These are phyloP conservation scores for Phytophthora hybrid DNA, from an alignment of 352 stramenopile genomes.

Conservation along the genomic window DNA sequence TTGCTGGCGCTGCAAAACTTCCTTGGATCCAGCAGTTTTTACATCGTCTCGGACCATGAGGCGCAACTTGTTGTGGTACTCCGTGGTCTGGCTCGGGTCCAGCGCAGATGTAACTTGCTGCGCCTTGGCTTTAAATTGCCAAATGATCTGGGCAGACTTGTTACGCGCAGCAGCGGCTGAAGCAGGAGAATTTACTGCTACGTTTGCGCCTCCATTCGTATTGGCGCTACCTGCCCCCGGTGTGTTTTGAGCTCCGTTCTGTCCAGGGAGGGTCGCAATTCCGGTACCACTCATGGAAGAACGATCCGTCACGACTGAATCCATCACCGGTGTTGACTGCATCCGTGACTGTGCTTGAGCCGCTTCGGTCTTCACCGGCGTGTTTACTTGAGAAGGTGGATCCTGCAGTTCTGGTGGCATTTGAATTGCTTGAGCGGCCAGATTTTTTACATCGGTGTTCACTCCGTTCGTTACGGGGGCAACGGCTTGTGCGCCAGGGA, in stretches of 20 bases:
- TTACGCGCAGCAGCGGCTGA: slow-evolving; percentile 49
- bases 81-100: slow-evolving; percentile 78
- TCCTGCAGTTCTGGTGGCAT: slow-evolving; percentile 83
- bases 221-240: slow-evolving; percentile 15
- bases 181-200: slow-evolving; percentile 29
- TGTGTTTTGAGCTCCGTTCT: slow-evolving; percentile 32
- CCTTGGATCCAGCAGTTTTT: slow-evolving; percentile 84
- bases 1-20: slow-evolving; percentile 98
- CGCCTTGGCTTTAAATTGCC: slow-evolving; percentile 80
- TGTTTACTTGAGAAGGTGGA: slow-evolving; percentile 39
- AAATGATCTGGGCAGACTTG: slow-evolving; percentile 84
- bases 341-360: slow-evolving; percentile 42
- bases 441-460: slow-evolving; percentile 26
- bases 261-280: slow-evolving; percentile 42
- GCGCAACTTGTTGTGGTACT: slow-evolving; percentile 88
- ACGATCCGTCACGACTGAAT: slow-evolving; percentile 58
- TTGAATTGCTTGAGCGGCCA: slow-evolving; percentile 68
- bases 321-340: slow-evolving; percentile 44
- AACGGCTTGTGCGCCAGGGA: slow-evolving; percentile 63
- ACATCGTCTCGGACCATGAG: slow-evolving; percentile 83
- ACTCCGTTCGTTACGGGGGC: slow-evolving; percentile 21
- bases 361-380: slow-evolving; percentile 41
- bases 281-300: slow-evolving; percentile 45
- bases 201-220: slow-evolving; percentile 16
- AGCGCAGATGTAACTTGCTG: slow-evolving; percentile 86